Evolutionary conservation across 2,329 filamentous ascomycete species (phyloP).

Genomic region (Neoascochyta sp.): DNA sequence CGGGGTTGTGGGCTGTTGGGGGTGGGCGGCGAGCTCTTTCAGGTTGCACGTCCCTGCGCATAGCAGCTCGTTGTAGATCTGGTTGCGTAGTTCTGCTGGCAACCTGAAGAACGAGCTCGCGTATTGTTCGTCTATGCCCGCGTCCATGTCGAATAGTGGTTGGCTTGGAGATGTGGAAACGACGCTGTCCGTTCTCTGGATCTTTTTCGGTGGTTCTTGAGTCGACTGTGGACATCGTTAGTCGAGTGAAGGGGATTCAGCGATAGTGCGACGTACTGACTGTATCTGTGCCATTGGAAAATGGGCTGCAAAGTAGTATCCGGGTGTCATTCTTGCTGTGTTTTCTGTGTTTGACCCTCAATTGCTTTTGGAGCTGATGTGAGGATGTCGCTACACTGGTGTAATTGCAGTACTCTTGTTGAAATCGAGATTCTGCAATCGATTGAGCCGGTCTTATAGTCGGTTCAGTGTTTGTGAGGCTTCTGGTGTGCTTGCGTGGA

Average conservation of each 20-base stretch:
- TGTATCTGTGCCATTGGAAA: slow-evolving; percentile 11
- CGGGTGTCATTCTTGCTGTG: slow-evolving; percentile 10
- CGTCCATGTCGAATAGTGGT: slow-evolving; percentile 3
- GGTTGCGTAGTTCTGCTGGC: slow-evolving; percentile 58
- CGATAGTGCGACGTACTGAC: neutral
- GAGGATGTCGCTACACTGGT: slow-evolving; percentile 5
- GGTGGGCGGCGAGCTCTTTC: slow-evolving; percentile 4
- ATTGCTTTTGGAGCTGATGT: neutral
- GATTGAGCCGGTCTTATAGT: too few relatives aligned
- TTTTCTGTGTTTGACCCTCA: slow-evolving; percentile 1
- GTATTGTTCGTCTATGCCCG: slow-evolving; percentile 9
- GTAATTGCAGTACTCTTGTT: slow-evolving; percentile 1
- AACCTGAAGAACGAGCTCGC: slow-evolving; percentile 43
- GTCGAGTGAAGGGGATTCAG: neutral
- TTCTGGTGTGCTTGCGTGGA: too few relatives aligned
- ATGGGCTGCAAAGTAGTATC: slow-evolving; percentile 20
- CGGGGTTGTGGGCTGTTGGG: slow-evolving; percentile 7
- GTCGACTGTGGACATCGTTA: neutral
- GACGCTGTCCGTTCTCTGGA: slow-evolving; percentile 4
- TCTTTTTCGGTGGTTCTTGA: slow-evolving; percentile 6
- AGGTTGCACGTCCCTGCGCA: slow-evolving; percentile 15
- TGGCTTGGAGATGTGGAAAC: slow-evolving; percentile 3
- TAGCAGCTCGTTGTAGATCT: slow-evolving; percentile 50
- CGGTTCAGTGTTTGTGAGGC: too few relatives aligned
- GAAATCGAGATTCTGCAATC: slow-evolving; percentile 3